Base-by-base conservation (phyloP, 768 basidiomycete genomes). In the Calocera viscosa region DNA sequence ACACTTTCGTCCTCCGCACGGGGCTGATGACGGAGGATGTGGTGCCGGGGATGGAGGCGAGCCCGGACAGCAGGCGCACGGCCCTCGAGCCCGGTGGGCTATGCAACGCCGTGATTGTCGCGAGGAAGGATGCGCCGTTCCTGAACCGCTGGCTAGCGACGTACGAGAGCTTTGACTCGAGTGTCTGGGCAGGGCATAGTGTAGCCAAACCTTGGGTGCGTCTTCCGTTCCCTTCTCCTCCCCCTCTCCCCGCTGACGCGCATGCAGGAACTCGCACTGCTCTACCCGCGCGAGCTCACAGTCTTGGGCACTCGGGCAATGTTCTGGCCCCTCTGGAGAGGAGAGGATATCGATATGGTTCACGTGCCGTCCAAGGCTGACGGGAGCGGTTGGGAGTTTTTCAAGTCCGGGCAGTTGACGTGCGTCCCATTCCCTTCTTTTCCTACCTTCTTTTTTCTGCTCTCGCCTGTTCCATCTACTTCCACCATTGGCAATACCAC, bases 81-180 rank as follows among this genome's bases (percentile, higher is more conserved):
- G 24, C 24, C 10, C 49, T 74, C 7, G 75, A 76, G 24, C 75
- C 75, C 14, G 72, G 73, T 64, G 75, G 75, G 1, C 69, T 76
- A 19, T 76, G 75, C 65, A 76, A 76, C 70, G 75, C 74, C 0
- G 71, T 76, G 28, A 76, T 76, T 65, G 71, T 76, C 35, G 70
- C 75, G 8, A 66, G 67, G 30, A 72, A 72, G 12, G 67, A 71
- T n/a, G 68, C 73, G 19, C 65, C 72, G 7, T 76, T 76, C 67
- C 72, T 76, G 40, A 73, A 75, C 49, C 69, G 75, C 19, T 76
- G 75, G 75, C n/a, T n/a, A n/a, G n/a, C n/a, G n/a, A n/a, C n/a
- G n/a, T n/a, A n/a, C n/a, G n/a, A n/a, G n/a, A n/a, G n/a, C 1
- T 76, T 76, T 65, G 67, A 73, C 53, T 69, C 68, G 28, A 70